phyloP scores from a whole-genome alignment of 2,329 filamentous ascomycete genomes.

The Claviceps digitariae region DNA sequence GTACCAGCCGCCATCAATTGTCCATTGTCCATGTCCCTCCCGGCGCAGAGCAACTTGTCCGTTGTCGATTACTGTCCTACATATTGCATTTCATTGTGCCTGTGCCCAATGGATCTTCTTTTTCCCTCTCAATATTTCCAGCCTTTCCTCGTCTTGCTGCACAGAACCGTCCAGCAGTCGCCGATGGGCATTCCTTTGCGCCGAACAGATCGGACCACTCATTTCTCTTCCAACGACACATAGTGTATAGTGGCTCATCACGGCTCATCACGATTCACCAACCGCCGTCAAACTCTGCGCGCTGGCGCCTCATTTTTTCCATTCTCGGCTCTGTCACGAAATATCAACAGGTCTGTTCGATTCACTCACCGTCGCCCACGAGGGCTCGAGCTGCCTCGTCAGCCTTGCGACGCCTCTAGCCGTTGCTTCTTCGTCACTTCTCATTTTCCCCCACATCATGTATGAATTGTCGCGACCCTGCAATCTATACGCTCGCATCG shows the following conservation, averaged over 20 bases:
- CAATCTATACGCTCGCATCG: conserved; percentile 1
- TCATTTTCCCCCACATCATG: conserved; percentile 1
- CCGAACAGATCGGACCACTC: background rate
- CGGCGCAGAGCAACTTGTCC: background rate
- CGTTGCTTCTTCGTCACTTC: background rate
- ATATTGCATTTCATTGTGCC: background rate
- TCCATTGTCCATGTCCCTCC: no score
- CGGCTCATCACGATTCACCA: background rate
- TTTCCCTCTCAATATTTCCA: background rate
- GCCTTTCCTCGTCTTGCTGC: background rate
- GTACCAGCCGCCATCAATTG: background rate
- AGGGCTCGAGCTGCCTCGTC: background rate
- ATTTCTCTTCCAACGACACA: background rate
- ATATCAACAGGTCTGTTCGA: background rate
- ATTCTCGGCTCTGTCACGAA: background rate
- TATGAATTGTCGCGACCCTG: background rate
- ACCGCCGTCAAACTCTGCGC: background rate
- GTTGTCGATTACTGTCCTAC: background rate
- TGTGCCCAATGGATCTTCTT: background rate
- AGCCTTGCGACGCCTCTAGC: background rate
- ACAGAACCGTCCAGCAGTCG: background rate
- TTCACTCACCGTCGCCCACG: background rate
- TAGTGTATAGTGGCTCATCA: no score
- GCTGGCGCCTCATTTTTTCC: background rate
- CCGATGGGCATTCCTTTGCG: background rate